A percentile compares a stretch with the other conserved stretches of the same genome.
Conservation (phyloP, 2,329 filamentous ascomycete genomes). For the Aspergillus sp. region DNA sequence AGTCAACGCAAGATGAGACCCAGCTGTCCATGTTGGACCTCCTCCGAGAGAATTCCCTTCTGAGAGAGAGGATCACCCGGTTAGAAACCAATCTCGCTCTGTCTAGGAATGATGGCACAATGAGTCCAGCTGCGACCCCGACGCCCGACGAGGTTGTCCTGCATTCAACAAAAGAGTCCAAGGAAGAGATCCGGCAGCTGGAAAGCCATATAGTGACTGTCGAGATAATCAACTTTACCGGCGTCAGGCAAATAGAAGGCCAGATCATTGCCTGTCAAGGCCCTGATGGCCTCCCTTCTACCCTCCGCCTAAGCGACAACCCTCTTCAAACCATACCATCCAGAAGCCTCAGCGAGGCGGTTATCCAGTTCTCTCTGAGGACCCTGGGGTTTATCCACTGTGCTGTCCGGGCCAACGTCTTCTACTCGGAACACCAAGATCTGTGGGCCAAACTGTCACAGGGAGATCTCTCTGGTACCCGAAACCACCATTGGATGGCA, state of each 20-base stretch:
- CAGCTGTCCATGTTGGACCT: neutral
- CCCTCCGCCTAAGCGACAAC: neutral
- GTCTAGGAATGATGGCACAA: neutral
- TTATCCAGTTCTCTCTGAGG: conserved; percentile 5
- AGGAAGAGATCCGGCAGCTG: neutral
- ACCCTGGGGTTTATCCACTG: conserved; percentile 9
- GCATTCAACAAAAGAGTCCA: neutral
- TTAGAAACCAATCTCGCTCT: neutral
- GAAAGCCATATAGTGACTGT: neutral
- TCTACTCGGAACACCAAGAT: conserved; percentile 1
- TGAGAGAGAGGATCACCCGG: neutral
- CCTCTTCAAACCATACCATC: neutral
- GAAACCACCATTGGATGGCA: conserved; percentile 5
- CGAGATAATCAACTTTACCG: neutral
- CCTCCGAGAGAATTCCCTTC: neutral
- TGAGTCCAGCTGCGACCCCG: neutral
- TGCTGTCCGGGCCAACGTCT: conserved; percentile 2
- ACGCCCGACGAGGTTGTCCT: neutral
- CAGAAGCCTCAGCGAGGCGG: neutral
- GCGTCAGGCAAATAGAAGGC: neutral
- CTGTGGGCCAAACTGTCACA: conserved; percentile 5
- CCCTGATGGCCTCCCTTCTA: neutral
- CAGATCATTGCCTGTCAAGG: neutral
- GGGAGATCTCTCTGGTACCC: neutral
- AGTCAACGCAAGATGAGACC: neutral